Conservation (phyloP, 2,329 filamentous ascomycete genomes). For the Trichoderma breve region DNA sequence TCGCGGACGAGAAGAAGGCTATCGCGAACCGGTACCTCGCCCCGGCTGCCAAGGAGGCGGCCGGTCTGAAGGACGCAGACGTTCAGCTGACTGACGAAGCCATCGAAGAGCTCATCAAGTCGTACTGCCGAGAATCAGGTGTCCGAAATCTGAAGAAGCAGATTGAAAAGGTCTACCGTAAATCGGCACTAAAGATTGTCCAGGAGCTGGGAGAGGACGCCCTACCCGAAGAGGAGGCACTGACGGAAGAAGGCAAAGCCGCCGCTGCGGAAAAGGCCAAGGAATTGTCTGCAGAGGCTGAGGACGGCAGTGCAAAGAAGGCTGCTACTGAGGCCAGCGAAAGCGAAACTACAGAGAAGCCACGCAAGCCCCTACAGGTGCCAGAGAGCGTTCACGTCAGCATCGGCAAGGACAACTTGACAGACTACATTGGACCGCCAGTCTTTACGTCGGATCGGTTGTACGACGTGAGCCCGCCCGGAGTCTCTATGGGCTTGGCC, state of each 20-base stretch:
- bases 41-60: constrained; percentile 90
- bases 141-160: constrained; percentile 99
- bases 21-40: constrained; percentile 92
- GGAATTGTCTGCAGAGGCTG: constrained; percentile 30
- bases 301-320: constrained; percentile 25
- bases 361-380: constrained; percentile 75
- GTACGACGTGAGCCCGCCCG: constrained; percentile 89
- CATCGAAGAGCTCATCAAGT: constrained; percentile 96
- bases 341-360: constrained; percentile 56
- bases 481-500: constrained; percentile 95
- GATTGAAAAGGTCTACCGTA: constrained; percentile 98
- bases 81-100: constrained; percentile 84
- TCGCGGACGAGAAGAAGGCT: constrained; percentile 97
- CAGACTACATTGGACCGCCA: constrained; percentile 94
- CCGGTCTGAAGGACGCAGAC: constrained; percentile 84
- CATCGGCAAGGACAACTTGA: constrained; percentile 85
- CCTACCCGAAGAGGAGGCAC: constrained; percentile 73
- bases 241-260: constrained; percentile 83
- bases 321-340: constrained; percentile 36
- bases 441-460: constrained; percentile 94
- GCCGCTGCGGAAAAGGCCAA: constrained; percentile 67
- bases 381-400: constrained; percentile 82
- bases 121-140: constrained; percentile 94
- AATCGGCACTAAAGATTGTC: constrained; percentile 95
- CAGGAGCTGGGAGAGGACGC: constrained; percentile 86